Evolutionary conservation across 1,139 yeast species (phyloP), one percentile per base, ranked within the genome.

Genomic region (Debaryomyces robertsiae): DNA sequence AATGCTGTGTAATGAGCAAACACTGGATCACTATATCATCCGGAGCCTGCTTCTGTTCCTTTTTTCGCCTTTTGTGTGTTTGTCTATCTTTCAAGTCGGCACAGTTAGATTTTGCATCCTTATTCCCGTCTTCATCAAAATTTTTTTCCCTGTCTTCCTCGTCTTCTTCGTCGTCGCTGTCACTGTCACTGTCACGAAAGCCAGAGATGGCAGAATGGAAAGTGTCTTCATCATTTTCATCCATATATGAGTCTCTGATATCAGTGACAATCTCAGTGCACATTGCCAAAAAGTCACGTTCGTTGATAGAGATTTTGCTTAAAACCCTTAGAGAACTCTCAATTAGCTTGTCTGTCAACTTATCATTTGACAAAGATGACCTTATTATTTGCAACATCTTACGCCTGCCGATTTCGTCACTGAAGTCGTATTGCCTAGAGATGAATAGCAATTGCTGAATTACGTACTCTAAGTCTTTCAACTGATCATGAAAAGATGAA

Each of bases 341-440:
- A 23, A 84, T 73, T 14, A 86, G 63, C 2, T 68, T 59, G 34
- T 82, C 87, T 1, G 70, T 53, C 18, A 87, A 64, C 14, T 75
- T 71, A 41, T 79, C 83, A 37, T 76, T 72, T 1, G 81, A 69
- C 43, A 84, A 63, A 9, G 82, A 68, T 23, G 79, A 69, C 62
- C 96, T 78, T 13, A 90, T 73, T 4, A 85, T 77, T 40, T 81
- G 84, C 33, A 89, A 65, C 81, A 89, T 84, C 37, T 82, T 81
- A 57, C 96, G 76, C 56, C 98, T 79, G 5, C 98, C 97, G 38
- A 87, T 79, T 60, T 91, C 97, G 64, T 93, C 98, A 49, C 91
- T 84, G 54, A 81, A 89, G 58, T 93, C 98, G 56, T 84, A 86
- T 29, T 79, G 79, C 32, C 76, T 76, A 0, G 93, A 83, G 29